phyloP scores from a whole-genome alignment of 371 early-diverging fungal species.

The Smittium mucronatum region DNA sequence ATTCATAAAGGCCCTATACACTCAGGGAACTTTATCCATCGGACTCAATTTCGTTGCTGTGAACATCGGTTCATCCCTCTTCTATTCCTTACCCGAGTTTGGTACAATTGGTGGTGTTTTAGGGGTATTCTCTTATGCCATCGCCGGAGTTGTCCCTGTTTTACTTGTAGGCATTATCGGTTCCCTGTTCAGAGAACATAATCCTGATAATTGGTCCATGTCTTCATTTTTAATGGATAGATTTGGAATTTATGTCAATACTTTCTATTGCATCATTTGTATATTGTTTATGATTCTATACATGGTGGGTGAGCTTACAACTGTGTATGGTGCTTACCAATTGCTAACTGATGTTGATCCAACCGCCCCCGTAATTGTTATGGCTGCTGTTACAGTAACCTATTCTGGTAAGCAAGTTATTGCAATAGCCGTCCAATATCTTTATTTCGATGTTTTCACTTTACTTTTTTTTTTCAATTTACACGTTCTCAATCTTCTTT shows the following conservation, averaged over 20 bases:
- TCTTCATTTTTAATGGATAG: constrained; percentile 34
- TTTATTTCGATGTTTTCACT: too few species aligned
- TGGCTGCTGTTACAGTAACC: constrained; percentile 29
- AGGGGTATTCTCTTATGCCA: constrained; percentile 37
- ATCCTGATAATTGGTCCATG: constrained; percentile 36
- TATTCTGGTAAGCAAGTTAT: constrained; percentile 19
- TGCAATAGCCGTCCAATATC: too few species aligned
- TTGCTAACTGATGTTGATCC: constrained; percentile 32
- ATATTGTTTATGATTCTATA: constrained; percentile 36
- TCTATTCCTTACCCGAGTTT: constrained; percentile 36
- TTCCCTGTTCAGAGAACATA: constrained; percentile 31
- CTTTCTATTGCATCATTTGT: constrained; percentile 29
- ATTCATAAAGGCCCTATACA: constrained; percentile 34
- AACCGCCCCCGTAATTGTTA: constrained; percentile 29
- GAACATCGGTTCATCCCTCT: constrained; percentile 35
- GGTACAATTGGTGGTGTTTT: constrained; percentile 36
- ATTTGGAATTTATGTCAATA: constrained; percentile 33
- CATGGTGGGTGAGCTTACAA: constrained; percentile 35
- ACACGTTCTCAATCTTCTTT: too few species aligned
- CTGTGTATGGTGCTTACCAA: constrained; percentile 28
- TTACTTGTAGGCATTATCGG: constrained; percentile 32
- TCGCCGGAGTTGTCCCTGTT: constrained; percentile 32
- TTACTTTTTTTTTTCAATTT: too few species aligned
- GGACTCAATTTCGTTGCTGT: constrained; percentile 37
- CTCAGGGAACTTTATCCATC: constrained; percentile 30